phyloP scores from a whole-genome alignment of 2,329 filamentous ascomycete species.

The Elsinoe australis region DNA sequence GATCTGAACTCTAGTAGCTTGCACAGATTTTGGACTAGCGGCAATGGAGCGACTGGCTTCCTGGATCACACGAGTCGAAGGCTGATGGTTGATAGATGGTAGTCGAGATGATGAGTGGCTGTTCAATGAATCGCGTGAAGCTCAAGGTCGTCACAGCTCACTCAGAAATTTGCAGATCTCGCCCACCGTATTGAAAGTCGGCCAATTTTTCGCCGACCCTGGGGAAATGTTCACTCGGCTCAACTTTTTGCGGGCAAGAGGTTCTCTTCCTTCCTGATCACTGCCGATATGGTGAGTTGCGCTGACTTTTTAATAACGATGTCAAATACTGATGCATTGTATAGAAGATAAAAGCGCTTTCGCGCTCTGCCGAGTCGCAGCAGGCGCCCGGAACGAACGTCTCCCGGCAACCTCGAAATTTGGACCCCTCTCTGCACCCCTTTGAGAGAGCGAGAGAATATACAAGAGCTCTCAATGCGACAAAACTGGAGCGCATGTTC shows the following conservation, averaged over 20 bases:
- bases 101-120: background rate
- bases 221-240: too few relatives aligned
- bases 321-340: background rate
- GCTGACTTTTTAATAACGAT: background rate
- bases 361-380: slow-evolving; percentile 55
- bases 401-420: slow-evolving; percentile 58
- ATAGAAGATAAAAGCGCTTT: slow-evolving; percentile 59
- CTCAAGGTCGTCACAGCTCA: slow-evolving; percentile 2
- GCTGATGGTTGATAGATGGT: background rate
- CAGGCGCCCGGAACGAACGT: slow-evolving; percentile 61
- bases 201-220: background rate
- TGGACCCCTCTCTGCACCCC: slow-evolving; percentile 79
- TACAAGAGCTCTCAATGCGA: slow-evolving; percentile 69
- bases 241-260: background rate
- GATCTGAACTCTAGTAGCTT: too few relatives aligned
- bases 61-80: background rate
- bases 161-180: background rate
- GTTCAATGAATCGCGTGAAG: slow-evolving; percentile 11
- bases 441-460: slow-evolving; percentile 88
- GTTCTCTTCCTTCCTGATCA: background rate
- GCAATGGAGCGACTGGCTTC: too few relatives aligned
- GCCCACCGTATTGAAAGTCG: slow-evolving; percentile 10
- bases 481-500: slow-evolving; percentile 91
- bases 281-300: slow-evolving; percentile 5
- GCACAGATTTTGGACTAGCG: too few relatives aligned